Conservation (phyloP, 2,329 filamentous ascomycete genomes). For the Penicillium sp. region DNA sequence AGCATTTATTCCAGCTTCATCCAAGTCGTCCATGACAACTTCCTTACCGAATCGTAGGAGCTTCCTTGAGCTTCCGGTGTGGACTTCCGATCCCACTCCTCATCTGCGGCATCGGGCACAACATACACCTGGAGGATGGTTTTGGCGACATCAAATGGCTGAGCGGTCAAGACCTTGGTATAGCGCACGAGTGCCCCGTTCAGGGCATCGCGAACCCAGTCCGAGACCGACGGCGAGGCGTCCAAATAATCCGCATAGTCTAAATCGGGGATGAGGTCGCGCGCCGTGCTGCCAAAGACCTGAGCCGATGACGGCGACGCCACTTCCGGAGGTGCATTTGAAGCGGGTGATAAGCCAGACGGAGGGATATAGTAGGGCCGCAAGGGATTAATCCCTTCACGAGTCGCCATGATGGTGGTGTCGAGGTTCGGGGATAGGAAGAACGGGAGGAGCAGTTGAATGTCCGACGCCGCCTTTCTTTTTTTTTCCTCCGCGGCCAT, state of each 20-base stretch:
- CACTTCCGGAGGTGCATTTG: conserved; percentile 34
- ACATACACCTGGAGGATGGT: conserved; percentile 79
- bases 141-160: conserved; percentile 97
- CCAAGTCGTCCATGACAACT: not conserved
- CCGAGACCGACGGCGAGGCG: conserved; percentile 71
- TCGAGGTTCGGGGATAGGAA: conserved; percentile 19
- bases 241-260: conserved; percentile 91
- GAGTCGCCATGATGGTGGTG: conserved; percentile 46
- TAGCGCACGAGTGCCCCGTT: conserved; percentile 93
- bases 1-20: not conserved
- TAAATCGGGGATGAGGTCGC: conserved; percentile 84
- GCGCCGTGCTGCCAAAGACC: conserved; percentile 65
- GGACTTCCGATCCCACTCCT: conserved; percentile 31
- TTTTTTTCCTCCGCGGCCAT: conserved; percentile 26
- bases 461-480: conserved; percentile 26
- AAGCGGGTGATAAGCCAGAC: conserved; percentile 57
- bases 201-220: conserved; percentile 73
- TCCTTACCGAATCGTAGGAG: conserved; percentile 35
- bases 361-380: conserved; percentile 66
- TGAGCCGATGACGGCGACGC: conserved; percentile 47
- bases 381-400: conserved; percentile 60
- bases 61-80: conserved; percentile 28
- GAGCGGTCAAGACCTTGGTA: conserved; percentile 80
- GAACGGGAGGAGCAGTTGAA: conserved; percentile 11
- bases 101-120: conserved; percentile 42